A percentile compares a stretch with the other conserved stretches of the same genome.
These are phyloP conservation scores for Gnomoniopsis smithogilvyi DNA, from an alignment of 2,329 filamentous ascomycete species.

Conservation along the genomic window DNA sequence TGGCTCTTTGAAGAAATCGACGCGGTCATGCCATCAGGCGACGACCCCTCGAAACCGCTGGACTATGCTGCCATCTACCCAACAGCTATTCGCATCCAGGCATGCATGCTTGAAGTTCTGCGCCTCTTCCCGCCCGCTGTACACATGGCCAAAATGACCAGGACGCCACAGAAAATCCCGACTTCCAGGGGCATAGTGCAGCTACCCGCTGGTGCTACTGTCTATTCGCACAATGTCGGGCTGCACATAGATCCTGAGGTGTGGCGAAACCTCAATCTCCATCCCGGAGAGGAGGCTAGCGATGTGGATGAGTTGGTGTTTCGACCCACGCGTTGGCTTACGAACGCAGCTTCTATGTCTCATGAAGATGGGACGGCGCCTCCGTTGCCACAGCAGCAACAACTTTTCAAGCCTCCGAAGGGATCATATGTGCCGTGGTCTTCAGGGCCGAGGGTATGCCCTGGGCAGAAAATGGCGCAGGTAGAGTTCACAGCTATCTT, in stretches of 20 bases:
- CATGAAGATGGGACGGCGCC: constrained; percentile 7
- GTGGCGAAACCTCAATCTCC: constrained; percentile 31
- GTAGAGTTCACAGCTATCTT: constrained; percentile 51
- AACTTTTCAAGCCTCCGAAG: constrained; percentile 32
- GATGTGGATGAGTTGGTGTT: constrained; percentile 23
- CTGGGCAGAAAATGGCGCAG: constrained; percentile 52
- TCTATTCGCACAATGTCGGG: constrained; percentile 32
- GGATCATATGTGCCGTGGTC: constrained; percentile 47
- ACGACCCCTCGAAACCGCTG: constrained; percentile 20
- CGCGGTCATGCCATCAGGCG: constrained; percentile 26
- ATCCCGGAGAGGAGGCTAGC: neutral
- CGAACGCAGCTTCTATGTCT: too few relatives aligned
- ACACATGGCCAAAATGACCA: constrained; percentile 30
- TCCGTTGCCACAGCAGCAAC: constrained; percentile 4
- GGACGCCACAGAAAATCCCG: constrained; percentile 27
- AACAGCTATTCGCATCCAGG: constrained; percentile 38
- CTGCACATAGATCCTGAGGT: constrained; percentile 23
- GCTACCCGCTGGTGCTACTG: constrained; percentile 29
- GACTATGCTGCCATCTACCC: constrained; percentile 43
- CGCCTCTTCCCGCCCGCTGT: constrained; percentile 32
- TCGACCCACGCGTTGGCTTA: constrained; percentile 37
- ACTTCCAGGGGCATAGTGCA: constrained; percentile 26
- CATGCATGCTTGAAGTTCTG: constrained; percentile 44
- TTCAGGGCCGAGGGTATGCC: constrained; percentile 45
- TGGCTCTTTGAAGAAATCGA: constrained; percentile 50